Evolutionary conservation across 768 basidiomycete species (phyloP).

Genomic region (Lentinula sp.): DNA sequence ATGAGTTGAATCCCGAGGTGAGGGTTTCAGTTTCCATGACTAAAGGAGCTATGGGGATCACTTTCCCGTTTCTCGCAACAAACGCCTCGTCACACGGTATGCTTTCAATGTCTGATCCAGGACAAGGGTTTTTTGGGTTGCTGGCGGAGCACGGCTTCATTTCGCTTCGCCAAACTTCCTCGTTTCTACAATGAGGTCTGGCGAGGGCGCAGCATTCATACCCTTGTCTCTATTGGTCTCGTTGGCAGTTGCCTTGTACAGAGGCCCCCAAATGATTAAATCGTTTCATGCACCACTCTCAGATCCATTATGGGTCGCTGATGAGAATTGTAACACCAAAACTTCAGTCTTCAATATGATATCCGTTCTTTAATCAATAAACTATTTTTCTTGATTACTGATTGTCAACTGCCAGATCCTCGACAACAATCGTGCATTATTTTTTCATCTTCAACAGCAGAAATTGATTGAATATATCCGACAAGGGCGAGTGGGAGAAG

Average conservation of each 20-base stretch:
- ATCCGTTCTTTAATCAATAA: slow-evolving; percentile 8
- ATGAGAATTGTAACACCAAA: slow-evolving; percentile 72
- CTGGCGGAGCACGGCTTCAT: neutral
- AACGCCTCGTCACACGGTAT: slow-evolving; percentile 12
- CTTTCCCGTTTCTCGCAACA: neutral
- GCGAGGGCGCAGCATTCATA: neutral
- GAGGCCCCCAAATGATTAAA: slow-evolving; percentile 66
- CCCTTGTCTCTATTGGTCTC: neutral
- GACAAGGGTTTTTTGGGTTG: neutral
- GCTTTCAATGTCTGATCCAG: neutral
- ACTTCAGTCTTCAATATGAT: slow-evolving; percentile 99
- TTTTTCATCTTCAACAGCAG: slow-evolving; percentile 95
- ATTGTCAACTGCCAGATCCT: slow-evolving; percentile 64
- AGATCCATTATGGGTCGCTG: slow-evolving; percentile 73
- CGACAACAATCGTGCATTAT: slow-evolving; percentile 89
- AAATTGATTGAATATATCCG: slow-evolving; percentile 94
- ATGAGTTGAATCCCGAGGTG: slow-evolving; percentile 97
- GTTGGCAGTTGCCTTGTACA: neutral
- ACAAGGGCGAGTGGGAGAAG: slow-evolving; percentile 69
- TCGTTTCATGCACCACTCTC: slow-evolving; percentile 98
- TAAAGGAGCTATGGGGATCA: neutral
- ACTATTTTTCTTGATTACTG: slow-evolving; percentile 15
- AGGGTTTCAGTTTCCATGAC: slow-evolving; percentile 24
- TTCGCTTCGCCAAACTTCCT: neutral
- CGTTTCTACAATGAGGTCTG: neutral